Base-by-base conservation (phyloP, 2,329 filamentous ascomycete genomes). In the Neonectria coccinea region DNA sequence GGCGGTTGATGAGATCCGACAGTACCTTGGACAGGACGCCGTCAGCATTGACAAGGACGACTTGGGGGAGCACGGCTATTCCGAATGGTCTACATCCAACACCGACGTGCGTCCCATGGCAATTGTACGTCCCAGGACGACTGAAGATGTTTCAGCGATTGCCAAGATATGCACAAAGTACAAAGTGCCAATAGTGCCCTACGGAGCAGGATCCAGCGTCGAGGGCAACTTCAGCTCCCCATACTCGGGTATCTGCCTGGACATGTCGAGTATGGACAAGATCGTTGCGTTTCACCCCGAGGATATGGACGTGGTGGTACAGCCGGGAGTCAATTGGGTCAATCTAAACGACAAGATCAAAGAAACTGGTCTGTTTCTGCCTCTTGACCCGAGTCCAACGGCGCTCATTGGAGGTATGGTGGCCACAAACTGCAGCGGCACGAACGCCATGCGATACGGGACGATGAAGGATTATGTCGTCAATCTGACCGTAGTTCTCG, bases 381-480 rank as follows among this genome's bases (percentile, higher is more conserved):
- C 93, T 5, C 92, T 92, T 0, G 93, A 97, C 75, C 93, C 93
- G 5, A 92, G 92, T 29, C 93, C 93, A 51, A 92, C 92, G 8
- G 93, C 93, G 56, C 91, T 91, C 85, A 94, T 97, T 67, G 93
- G 93, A 55, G 93, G 93, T 20, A 92, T 92, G 90, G 86, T 92
- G 4, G 89, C 88, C 2, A 92, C 90, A 11, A 83, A 83, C 52
- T 85, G 83, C 75, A 85, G 83, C 64, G 93, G 93, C 53, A 96
- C 92, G 2, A 96, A 97, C 76, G 88, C 92, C 4, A 93, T 93
- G 76, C 85, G 92, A 53, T 96, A 96, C 75, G 93, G 92, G 56
- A 96, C 92, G 0, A 96, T 96, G 92, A 88, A 91, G 58, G 93
- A 97, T 75, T 97, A 92, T 92, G 92, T 96, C 1, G 79, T 95